These are phyloP conservation scores for Coprinopsis marcescibilis DNA, from an alignment of 768 basidiomycete genomes.

Conservation along the genomic window DNA sequence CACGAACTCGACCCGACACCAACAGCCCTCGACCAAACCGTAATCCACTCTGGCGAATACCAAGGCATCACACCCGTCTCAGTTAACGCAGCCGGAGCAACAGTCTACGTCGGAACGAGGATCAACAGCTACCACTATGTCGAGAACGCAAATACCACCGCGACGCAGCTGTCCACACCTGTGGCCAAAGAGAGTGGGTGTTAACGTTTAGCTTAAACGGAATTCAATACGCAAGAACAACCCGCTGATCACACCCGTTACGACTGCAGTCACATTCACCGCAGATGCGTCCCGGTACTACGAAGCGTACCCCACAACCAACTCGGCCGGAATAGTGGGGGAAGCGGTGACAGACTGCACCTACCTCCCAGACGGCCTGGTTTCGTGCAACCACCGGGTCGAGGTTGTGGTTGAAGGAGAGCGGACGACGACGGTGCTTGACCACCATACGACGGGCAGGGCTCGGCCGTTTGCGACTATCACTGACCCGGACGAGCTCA, in stretches of 20 bases:
- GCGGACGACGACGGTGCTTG: too few species aligned
- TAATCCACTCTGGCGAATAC: background rate
- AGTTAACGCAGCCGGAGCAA: background rate
- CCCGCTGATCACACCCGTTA: too few species aligned
- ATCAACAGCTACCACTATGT: background rate
- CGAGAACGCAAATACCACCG: background rate
- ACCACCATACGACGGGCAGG: too few species aligned
- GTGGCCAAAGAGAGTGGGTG: background rate
- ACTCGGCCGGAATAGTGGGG: background rate
- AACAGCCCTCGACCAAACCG: background rate
- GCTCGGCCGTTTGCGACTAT: too few species aligned
- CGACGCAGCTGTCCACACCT: background rate
- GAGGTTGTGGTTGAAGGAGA: too few species aligned
- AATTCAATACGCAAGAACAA: too few species aligned
- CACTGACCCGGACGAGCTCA: too few species aligned
- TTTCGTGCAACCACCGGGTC: too few species aligned
- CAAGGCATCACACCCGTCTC: background rate
- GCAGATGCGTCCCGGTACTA: background rate
- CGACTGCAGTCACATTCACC: background rate
- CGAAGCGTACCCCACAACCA: background rate
- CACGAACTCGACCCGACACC: background rate
- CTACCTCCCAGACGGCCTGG: background rate
- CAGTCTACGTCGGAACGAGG: background rate
- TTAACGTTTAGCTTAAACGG: too few species aligned
- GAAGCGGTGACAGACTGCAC: background rate